Percentiles rank a stretch among this genome's conserved stretches.
Conservation (phyloP, 2,329 filamentous ascomycete genomes). For the Penicillium sp. region DNA sequence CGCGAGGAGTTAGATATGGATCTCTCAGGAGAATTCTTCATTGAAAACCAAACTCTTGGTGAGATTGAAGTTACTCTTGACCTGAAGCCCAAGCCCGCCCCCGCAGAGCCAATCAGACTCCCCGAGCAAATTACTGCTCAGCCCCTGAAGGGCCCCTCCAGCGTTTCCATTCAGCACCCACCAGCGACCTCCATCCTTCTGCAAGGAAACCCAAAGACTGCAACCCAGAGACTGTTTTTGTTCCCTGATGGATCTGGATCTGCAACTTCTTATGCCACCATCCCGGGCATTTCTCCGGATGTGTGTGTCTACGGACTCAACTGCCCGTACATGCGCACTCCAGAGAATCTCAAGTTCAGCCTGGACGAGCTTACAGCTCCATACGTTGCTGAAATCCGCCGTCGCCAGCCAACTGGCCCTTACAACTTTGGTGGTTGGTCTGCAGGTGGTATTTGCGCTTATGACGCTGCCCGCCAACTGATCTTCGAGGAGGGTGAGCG, state of each 20-base stretch:
- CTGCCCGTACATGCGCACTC: constrained; percentile 48
- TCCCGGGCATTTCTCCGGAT: constrained; percentile 43
- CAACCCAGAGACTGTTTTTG: constrained; percentile 44
- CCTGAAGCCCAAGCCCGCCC: constrained; percentile 38
- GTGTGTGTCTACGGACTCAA: constrained; percentile 47
- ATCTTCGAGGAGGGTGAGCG: constrained; percentile 55
- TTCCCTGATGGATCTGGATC: constrained; percentile 51
- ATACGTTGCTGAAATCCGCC: constrained; percentile 49
- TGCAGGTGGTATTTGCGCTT: constrained; percentile 73
- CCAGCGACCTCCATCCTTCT: constrained; percentile 46
- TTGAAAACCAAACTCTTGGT: constrained; percentile 45
- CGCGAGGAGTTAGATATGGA: constrained; percentile 46
- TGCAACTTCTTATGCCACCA: constrained; percentile 47
- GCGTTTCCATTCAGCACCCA: constrained; percentile 29
- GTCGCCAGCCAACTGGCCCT: constrained; percentile 53
- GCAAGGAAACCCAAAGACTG: constrained; percentile 46
- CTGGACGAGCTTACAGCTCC: constrained; percentile 38
- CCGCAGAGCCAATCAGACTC: constrained; percentile 22
- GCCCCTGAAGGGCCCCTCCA: constrained; percentile 19
- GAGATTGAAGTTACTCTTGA: constrained; percentile 42
- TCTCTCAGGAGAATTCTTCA: constrained; percentile 46
- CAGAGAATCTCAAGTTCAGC: constrained; percentile 35
- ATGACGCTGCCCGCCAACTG: constrained; percentile 65
- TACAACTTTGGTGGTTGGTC: constrained; percentile 74
- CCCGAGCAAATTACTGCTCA: constrained; percentile 25